A percentile compares a stretch with the other conserved stretches of the same genome.
These are phyloP conservation scores for Sporothrix sp. DNA, from an alignment of 2,329 filamentous ascomycete genomes.

Conservation along the genomic window DNA sequence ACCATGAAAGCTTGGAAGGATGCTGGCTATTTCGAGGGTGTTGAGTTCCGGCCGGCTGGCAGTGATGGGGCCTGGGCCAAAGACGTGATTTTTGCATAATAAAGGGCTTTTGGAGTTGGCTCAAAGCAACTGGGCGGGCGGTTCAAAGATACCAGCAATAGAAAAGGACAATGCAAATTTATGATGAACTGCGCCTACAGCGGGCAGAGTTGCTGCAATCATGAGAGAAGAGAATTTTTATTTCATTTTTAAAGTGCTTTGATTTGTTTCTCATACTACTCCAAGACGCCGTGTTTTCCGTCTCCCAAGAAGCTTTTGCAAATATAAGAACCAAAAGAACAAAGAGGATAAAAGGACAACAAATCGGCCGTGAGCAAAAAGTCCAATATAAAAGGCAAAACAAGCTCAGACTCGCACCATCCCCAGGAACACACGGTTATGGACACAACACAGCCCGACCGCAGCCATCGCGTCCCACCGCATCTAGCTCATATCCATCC, in stretches of 20 bases:
- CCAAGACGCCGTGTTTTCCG: constrained; percentile 10
- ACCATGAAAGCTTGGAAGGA: constrained; percentile 89
- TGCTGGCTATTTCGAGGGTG: constrained; percentile 88
- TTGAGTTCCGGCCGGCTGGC: constrained; percentile 61
- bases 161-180: too few species aligned
- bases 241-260: background rate
- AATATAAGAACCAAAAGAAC: background rate
- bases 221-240: too few species aligned
- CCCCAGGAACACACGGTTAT: too few species aligned
- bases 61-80: constrained; percentile 46
- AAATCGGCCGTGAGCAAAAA: background rate
- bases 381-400: constrained; percentile 1
- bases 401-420: background rate
- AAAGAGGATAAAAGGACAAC: background rate
- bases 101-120: too few species aligned
- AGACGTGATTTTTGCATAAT: constrained; percentile 26
- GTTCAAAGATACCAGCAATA: too few species aligned
- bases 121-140: too few species aligned
- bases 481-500: constrained; percentile 24
- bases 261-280: constrained; percentile 1
- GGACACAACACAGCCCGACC: too few species aligned
- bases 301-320: constrained; percentile 1
- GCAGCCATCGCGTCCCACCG: too few species aligned
- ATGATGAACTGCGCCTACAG: too few species aligned
- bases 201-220: too few species aligned